Base-by-base conservation (phyloP, 2,329 filamentous ascomycete species). In the Claviceps maximensis region DNA sequence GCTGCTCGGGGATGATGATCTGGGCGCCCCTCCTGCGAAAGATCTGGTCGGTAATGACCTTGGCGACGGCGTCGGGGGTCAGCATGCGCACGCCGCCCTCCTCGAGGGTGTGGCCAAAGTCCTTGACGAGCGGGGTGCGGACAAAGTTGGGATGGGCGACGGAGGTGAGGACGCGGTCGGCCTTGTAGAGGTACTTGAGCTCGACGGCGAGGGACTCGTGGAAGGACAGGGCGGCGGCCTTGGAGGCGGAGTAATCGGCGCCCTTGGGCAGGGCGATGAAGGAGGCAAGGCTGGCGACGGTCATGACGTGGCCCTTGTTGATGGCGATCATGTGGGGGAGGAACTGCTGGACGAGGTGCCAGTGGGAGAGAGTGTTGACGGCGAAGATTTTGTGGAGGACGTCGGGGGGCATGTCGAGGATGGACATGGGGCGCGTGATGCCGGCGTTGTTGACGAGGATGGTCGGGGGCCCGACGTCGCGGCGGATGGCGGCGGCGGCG, bases 401-500 rank as follows among this genome's bases (percentile, higher is more conserved):
- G 12, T 69, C 71, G 55, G 81, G 76, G 0, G 74, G 71, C 45
- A 73, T 68, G 25, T 75, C 71, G 49, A 87, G 74, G 58, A 89
- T 77, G 12, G 74, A 73, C 55, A 76, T 75, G 46, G 79, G 80
- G 47, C 72, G 73, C 10, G 75, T 77, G 47, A 84, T 74, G 55
- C 83, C 83, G 5, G 83, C 83, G 61, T 86, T 87, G 69, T 86
- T 86, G 70, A 86, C 81, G 2, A 88, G 72, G 53, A 88, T 72
- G 0, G 83, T 84, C 0, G 84, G 84, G 49, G 77, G 63, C 23
- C 83, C 84, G 33, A 85, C 67, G 3, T 69, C 63, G 9, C 63
- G 57, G 2, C 67, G 65, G 13, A 77, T 53, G 0, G 63, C 57
- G 4, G 63, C 58, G 31, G 74, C 74, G 0, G 68, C 71, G 2